Evolutionary conservation across 2,329 filamentous ascomycete genomes (phyloP).

Genomic region (Cladobotryum mycophilum): DNA sequence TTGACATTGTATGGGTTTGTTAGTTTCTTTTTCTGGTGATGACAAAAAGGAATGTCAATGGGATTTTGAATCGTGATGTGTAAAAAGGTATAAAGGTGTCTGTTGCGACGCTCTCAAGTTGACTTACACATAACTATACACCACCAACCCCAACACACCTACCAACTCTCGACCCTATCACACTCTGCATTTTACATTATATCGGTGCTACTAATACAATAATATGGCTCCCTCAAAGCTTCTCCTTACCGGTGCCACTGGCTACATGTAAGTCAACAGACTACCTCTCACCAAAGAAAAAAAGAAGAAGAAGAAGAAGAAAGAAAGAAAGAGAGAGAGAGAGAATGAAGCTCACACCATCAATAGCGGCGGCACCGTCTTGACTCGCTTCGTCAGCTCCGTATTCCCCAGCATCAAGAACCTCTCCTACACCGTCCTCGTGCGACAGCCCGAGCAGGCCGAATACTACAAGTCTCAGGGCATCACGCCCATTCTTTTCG

Average conservation of each 20-base stretch:
- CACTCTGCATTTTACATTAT: no score
- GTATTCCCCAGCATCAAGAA: conserved; percentile 14
- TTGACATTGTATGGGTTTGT: no score
- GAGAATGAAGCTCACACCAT: not conserved
- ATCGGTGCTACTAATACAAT: not conserved
- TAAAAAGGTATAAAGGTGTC: no score
- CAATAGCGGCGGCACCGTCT: conserved; percentile 21
- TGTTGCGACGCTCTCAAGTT: not conserved
- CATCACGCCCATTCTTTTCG: conserved; percentile 19
- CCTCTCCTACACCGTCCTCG: conserved; percentile 17
- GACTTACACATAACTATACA: not conserved
- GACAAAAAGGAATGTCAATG: no score
- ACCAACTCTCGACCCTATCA: no score
- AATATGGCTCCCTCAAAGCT: conserved; percentile 17
- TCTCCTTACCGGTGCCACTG: conserved; percentile 22
- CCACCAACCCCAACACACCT: no score
- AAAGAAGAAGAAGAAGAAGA: no score
- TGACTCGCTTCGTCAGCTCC: conserved; percentile 18
- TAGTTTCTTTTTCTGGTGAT: no score
- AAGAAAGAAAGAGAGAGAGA: no score
- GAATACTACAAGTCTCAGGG: conserved; percentile 16
- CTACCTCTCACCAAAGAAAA: no score
- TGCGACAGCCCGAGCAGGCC: conserved; percentile 23
- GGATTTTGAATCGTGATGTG: no score
- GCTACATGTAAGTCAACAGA: conserved; percentile 18